Evolutionary conservation across 176 grass and related monocot species (phyloP), one percentile per base, ranked within the genome.

Genomic region (Zea luxurians): DNA sequence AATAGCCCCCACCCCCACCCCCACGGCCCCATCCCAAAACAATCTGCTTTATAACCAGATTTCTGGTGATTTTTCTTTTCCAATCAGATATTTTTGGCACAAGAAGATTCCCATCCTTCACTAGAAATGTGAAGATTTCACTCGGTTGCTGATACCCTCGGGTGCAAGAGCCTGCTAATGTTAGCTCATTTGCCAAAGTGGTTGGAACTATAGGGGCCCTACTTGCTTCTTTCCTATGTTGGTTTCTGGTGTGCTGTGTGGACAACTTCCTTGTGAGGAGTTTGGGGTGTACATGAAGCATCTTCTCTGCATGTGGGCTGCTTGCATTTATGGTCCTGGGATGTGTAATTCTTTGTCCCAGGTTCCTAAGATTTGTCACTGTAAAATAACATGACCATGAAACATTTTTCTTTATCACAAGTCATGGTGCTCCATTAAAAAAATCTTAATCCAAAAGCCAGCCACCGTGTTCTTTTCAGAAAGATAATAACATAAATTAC

Each of bases 281-380:
- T 81, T 72, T 77, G 66, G 27, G 27, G 66, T 80, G 49, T 45
- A 48, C 71, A 59, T 58, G 71, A 50, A 42, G 48, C 82, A 50
- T 81, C 58, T 64, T 76, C 17, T 54, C 10, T 12, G 50, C 46
- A 27, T 44, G 47, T 61, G 45, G 46, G 61, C 21, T 77, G 57
- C 27, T 53, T 68, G 66, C 78, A 89, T 89, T 84, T 65, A 71
- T 81, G 49, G 66, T 38, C 37, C 67, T 68, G 43, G 35, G 62
- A 62, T 37, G 50, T 21, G 45, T 68, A 53, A 61, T 72, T 80
- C 0, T 80, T 61, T 77, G 77, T 21, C 70, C 16, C 48, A 76
- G 3, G 21, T 75, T 75, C 16, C 21, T 64, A 75, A 18, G 37
- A 63, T 75, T 88, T 37, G 48, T 45, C 70, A 80, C 18, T 75